Conservation (phyloP, 2,329 filamentous ascomycete genomes). For the Fusarium oxysporum region DNA sequence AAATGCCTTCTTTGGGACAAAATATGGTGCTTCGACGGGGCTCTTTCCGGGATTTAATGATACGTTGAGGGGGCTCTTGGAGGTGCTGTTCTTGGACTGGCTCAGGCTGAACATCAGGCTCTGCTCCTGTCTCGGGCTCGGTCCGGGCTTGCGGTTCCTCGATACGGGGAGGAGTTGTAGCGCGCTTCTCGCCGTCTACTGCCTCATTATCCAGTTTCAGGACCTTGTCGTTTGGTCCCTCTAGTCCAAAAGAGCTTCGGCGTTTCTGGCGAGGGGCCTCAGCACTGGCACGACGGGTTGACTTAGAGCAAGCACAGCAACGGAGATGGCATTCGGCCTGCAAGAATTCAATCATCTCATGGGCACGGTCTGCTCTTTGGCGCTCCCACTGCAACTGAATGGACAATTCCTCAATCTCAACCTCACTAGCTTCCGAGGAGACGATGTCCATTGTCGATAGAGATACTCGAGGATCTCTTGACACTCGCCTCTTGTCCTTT, state of each 20-base stretch:
- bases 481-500: constrained; percentile 61
- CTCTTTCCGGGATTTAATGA: constrained; percentile 51
- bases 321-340: constrained; percentile 78
- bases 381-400: constrained; percentile 67
- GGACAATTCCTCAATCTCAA: constrained; percentile 69
- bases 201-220: constrained; percentile 51
- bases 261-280: constrained; percentile 39
- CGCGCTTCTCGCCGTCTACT: constrained; percentile 40
- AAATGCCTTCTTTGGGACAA: constrained; percentile 71
- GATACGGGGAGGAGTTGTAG: constrained; percentile 23
- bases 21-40: constrained; percentile 66
- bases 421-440: constrained; percentile 66
- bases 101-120: constrained; percentile 12
- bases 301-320: constrained; percentile 70
- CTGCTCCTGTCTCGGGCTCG: constrained; percentile 15
- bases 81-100: constrained; percentile 42
- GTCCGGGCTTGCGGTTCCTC: constrained; percentile 35
- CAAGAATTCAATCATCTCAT: constrained; percentile 81
- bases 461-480: constrained; percentile 57
- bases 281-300: constrained; percentile 30
- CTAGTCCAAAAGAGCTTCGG: constrained; percentile 41
- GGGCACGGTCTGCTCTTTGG: constrained; percentile 74
- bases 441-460: constrained; percentile 62
- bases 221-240: constrained; percentile 48
- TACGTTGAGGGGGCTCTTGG: constrained; percentile 31